A percentile compares a stretch with the other conserved stretches of the same genome.
phyloP scores from a whole-genome alignment of 345 rosid genomes.

The Bruguiera sexangula region DNA sequence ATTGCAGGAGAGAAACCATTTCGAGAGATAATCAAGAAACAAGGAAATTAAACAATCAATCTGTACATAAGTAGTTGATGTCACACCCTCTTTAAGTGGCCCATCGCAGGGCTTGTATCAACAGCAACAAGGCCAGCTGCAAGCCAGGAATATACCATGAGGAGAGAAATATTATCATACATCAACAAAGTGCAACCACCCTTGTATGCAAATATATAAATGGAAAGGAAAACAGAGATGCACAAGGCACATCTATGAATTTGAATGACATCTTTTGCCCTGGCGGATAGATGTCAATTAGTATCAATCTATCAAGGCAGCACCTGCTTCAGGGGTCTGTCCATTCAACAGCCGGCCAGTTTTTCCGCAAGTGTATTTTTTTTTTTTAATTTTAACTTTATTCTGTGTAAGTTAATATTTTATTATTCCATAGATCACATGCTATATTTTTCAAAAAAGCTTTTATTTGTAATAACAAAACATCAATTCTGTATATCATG shows the following conservation, averaged over 20 bases:
- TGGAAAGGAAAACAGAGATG: background rate
- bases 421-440: too few relatives aligned
- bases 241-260: constrained; percentile 54
- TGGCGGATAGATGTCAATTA: constrained; percentile 57
- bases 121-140: background rate
- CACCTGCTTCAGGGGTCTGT: too few relatives aligned
- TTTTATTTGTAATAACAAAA: too few relatives aligned
- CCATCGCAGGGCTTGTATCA: background rate
- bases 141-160: background rate
- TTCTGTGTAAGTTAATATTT: too few relatives aligned
- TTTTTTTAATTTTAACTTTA: too few relatives aligned
- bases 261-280: constrained; percentile 61
- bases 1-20: background rate
- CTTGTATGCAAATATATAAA: too few relatives aligned
- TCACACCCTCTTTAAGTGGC: background rate
- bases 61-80: background rate
- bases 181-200: background rate
- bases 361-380: too few relatives aligned
- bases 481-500: too few relatives aligned
- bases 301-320: too few relatives aligned
- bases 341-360: too few relatives aligned
- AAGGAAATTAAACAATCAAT: background rate
- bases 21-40: background rate
- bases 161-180: background rate
- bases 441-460: too few relatives aligned